phyloP scores from a whole-genome alignment of 129 eudicot genomes.

The Artemisia annua region DNA sequence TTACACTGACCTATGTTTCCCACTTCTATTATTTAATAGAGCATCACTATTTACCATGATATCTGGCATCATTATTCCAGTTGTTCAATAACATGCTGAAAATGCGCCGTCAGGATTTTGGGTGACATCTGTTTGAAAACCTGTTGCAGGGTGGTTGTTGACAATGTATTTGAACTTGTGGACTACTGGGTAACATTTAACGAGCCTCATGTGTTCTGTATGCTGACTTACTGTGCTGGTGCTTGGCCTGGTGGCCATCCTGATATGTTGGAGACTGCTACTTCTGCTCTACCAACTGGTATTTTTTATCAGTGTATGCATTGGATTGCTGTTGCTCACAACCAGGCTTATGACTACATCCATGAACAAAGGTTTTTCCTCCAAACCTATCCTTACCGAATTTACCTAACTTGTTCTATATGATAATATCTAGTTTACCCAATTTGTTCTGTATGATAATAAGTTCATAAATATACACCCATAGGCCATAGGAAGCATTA shows the following conservation, averaged over 20 bases:
- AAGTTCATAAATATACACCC: background rate
- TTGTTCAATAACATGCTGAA: no score
- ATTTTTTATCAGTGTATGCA: conserved; percentile 83
- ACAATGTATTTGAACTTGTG: conserved; percentile 70
- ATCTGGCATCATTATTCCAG: no score
- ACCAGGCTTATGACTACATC: conserved; percentile 88
- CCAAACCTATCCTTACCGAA: background rate
- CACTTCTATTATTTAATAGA: no score
- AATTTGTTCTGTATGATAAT: background rate
- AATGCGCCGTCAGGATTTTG: background rate
- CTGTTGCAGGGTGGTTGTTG: conserved; percentile 84
- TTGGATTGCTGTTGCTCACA: conserved; percentile 90
- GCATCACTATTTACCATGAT: no score
- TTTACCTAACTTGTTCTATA: background rate
- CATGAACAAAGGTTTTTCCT: conserved; percentile 75
- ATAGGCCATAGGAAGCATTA: background rate
- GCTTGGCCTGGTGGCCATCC: conserved; percentile 99
- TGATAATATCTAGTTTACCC: background rate
- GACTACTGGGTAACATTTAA: conserved; percentile 98
- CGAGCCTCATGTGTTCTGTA: conserved; percentile 91
- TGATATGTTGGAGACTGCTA: conserved; percentile 93
- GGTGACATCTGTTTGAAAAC: background rate
- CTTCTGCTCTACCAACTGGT: conserved; percentile 92
- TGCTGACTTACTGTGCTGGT: conserved; percentile 96
- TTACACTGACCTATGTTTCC: no score